phyloP scores from a whole-genome alignment of 163 green algal species.

The Scenedesmus sp. region DNA sequence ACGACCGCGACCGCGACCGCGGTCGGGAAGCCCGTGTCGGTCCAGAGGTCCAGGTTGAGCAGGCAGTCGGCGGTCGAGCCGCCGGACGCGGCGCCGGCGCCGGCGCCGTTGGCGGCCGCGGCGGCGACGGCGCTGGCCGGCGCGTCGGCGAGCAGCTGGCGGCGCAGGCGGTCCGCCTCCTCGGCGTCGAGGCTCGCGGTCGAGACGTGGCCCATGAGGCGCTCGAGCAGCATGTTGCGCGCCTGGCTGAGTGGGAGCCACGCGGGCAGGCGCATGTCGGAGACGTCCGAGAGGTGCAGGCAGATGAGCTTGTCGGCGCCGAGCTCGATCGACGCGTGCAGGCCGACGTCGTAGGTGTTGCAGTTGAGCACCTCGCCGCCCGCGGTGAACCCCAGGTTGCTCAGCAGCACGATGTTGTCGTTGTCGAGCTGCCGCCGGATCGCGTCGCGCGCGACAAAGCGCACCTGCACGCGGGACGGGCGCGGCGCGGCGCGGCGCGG shows the following conservation, averaged over 20 bases:
- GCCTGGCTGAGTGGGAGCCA: conserved; percentile 85
- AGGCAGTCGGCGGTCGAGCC: conserved; percentile 50
- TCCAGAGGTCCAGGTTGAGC: conserved; percentile 83
- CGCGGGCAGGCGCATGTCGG: conserved; percentile 71
- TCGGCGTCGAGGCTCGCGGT: conserved; percentile 30
- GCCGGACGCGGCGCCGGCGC: neutral
- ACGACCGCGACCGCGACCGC: conserved; percentile 71
- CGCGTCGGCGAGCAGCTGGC: neutral
- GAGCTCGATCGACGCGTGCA: conserved; percentile 69
- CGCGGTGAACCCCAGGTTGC: conserved; percentile 89
- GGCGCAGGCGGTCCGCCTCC: conserved; percentile 35
- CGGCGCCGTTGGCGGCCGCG: conserved; percentile 3
- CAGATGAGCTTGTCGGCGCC: conserved; percentile 86
- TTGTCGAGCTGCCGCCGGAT: conserved; percentile 85
- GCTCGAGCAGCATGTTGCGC: conserved; percentile 66
- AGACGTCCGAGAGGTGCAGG: conserved; percentile 77
- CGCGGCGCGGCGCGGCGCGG: neutral
- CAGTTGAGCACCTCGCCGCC: conserved; percentile 97
- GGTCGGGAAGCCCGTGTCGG: conserved; percentile 66
- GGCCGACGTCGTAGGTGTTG: conserved; percentile 88
- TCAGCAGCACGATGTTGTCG: conserved; percentile 93
- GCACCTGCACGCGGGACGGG: conserved; percentile 66
- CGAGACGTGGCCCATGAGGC: conserved; percentile 45
- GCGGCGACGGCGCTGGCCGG: neutral
- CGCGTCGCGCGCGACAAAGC: conserved; percentile 78